Conservation (phyloP, 345 rosid genomes). For the Hypericum androsaemum region DNA sequence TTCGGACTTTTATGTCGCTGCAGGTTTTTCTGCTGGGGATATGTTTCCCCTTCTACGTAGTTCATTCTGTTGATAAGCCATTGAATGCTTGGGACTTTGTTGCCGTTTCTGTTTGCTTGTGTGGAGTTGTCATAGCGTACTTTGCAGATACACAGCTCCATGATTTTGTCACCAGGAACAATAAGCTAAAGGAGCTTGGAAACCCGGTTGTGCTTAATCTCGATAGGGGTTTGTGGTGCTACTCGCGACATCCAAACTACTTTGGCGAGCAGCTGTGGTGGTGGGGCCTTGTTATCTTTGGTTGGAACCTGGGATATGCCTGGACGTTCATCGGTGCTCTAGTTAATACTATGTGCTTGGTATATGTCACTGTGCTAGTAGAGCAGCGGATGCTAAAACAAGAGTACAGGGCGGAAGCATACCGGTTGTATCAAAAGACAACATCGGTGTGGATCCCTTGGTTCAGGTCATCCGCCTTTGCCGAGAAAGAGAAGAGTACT, state of each 20-base stretch:
- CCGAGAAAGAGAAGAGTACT: conserved; percentile 11
- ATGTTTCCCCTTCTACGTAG: conserved; percentile 56
- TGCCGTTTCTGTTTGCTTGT: conserved; percentile 44
- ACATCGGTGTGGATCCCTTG: conserved; percentile 93
- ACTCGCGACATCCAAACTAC: conserved; percentile 92
- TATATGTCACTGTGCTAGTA: conserved; percentile 69
- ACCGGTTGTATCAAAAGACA: conserved; percentile 73
- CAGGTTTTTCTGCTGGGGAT: conserved; percentile 80
- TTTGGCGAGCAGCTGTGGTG: conserved; percentile 96
- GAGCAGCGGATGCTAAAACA: conserved; percentile 71
- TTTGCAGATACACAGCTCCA: conserved; percentile 81
- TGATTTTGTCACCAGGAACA: conserved; percentile 55
- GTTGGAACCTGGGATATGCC: conserved; percentile 79
- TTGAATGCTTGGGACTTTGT: conserved; percentile 52
- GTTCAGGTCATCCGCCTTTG: conserved; percentile 44
- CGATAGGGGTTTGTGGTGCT: conserved; percentile 71
- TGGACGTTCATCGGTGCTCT: conserved; percentile 65
- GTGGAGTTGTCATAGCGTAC: conserved; percentile 63
- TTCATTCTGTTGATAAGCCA: conserved; percentile 59
- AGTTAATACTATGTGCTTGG: conserved; percentile 63
- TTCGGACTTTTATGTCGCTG: conserved; percentile 7
- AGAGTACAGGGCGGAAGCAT: conserved; percentile 74
- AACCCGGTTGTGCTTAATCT: conserved; percentile 56
- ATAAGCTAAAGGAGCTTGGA: conserved; percentile 59
- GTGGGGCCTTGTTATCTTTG: conserved; percentile 84